Base-by-base conservation (phyloP, 2,329 filamentous ascomycete genomes). In the Colletotrichum spaethianum region DNA sequence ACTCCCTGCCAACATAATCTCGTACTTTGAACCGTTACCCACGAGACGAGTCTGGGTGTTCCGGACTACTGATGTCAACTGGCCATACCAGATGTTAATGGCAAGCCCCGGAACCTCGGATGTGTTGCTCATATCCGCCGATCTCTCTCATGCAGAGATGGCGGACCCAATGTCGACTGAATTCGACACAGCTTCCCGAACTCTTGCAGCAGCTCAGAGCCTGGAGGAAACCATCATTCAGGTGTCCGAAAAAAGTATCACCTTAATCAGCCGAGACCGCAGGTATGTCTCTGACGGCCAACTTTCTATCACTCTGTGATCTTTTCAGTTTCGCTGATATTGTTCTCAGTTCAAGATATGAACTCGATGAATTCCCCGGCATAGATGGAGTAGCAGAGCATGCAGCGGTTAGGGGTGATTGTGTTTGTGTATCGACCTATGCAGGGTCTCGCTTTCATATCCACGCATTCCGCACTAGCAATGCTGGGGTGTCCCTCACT, bases 1-100 rank as follows among this genome's bases (percentile, higher is more conserved):
- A 4, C 82, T 94, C 36, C 90, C 93, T 76, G 93, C 92, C 23
- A 90, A 88, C 67, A 89, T 94, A 74, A 90, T 88, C 1, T 76
- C 90, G 6, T 87, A 90, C 28, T 82, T 91, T 14, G 86, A 89
- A 28, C 87, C 85, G 9, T 82, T 83, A 8, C 83, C 84, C 2
- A 84, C 90, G 40, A 86, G 84, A 62, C 83, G 86, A 59, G 86
- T 84, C 20, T 92, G 90, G 89, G 82, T 86, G 16, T 84, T 92
- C 40, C 80, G 79, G 1, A 75, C 76, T 33, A 76, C 16, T 56
- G 74, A 9, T 73, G 73, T 2, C n/a, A 76, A 78, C 7, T 72
- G 76, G n/a, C 79, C 80, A 1, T 82, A 82, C 67, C 79, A 83
- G 23, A 78, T 87, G 16, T 77, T 91, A 1, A 72, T 90, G 5